Conservation (phyloP, 2,329 filamentous ascomycete genomes). For the Aspergillus arachidicola region DNA sequence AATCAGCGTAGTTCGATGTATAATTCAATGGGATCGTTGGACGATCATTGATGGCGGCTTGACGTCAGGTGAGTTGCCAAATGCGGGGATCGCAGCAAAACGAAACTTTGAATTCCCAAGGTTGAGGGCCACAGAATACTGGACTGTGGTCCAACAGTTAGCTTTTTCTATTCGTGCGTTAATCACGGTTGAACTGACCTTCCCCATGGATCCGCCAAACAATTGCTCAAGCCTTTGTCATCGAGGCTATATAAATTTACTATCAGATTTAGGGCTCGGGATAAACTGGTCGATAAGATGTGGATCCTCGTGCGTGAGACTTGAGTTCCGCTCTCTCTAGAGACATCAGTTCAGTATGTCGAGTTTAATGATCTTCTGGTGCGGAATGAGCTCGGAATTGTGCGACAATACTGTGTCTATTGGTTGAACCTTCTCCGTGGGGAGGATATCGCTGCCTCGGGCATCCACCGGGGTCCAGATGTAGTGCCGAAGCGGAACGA, state of each 20-base stretch:
- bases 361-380: not conserved
- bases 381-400: not conserved
- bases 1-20: conserved; percentile 1
- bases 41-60: conserved; percentile 6
- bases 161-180: no score
- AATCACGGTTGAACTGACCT: not conserved
- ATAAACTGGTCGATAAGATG: not conserved
- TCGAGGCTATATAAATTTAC: not conserved
- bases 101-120: not conserved
- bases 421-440: not conserved
- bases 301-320: not conserved
- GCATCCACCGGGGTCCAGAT: not conserved
- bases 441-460: not conserved
- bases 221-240: not conserved
- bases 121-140: not conserved
- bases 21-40: not conserved
- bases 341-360: not conserved
- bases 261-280: not conserved
- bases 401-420: not conserved
- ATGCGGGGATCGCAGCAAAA: conserved; percentile 11
- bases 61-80: conserved; percentile 20
- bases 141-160: not conserved
- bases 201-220: not conserved
- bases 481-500: not conserved
- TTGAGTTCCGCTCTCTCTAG: not conserved